phyloP scores from a whole-genome alignment of 306 rosid species.

The Trifolium fragiferum region DNA sequence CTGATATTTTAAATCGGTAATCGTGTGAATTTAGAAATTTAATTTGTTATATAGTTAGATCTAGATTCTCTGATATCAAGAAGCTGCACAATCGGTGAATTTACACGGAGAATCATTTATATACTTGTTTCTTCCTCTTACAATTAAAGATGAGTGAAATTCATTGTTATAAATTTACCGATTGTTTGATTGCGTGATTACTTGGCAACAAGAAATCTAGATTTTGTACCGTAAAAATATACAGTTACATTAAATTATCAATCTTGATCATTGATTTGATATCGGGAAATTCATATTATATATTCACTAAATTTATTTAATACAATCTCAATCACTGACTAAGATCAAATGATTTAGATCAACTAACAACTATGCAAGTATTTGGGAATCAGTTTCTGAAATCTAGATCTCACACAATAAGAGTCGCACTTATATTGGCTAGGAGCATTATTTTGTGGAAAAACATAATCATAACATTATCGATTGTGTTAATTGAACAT shows the following conservation, averaged over 20 bases:
- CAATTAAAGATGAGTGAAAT: neutral
- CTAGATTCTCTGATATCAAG: neutral
- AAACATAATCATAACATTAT: neutral
- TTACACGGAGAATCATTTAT: neutral
- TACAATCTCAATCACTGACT: neutral
- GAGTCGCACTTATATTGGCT: neutral
- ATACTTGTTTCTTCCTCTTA: neutral
- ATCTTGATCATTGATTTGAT: neutral
- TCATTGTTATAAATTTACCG: neutral
- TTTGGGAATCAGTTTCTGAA: too few relatives aligned
- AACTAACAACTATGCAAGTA: neutral
- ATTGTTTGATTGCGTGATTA: neutral
- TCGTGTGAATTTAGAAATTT: neutral
- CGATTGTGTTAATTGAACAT: too few relatives aligned
- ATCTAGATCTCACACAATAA: neutral
- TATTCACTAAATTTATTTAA: neutral
- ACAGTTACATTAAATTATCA: too few relatives aligned
- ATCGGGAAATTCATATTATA: neutral
- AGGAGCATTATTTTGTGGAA: neutral
- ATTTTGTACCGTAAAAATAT: neutral
- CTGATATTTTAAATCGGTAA: neutral
- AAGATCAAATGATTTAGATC: neutral
- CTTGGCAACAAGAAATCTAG: neutral
- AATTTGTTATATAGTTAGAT: neutral
- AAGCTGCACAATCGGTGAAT: neutral